These are phyloP conservation scores for Emmonsia crescens DNA, from an alignment of 2,329 filamentous ascomycete species.

Conservation along the genomic window DNA sequence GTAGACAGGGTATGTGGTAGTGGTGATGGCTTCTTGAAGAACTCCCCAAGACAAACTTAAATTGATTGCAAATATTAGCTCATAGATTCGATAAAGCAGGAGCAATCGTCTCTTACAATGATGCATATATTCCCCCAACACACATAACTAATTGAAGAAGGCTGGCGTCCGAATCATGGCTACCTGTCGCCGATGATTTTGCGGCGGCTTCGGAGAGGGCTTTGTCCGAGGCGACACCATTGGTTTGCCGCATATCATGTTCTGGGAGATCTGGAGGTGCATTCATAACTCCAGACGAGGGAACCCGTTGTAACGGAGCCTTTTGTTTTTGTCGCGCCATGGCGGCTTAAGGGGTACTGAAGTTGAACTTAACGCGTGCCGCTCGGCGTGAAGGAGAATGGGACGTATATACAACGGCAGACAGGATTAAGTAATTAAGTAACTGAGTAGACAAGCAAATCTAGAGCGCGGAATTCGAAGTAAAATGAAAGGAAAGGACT, in stretches of 20 bases:
- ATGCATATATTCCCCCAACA: conserved; percentile 91
- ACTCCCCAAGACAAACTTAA: conserved; percentile 83
- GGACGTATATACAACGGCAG: background rate
- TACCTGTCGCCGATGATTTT: conserved; percentile 17
- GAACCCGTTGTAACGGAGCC: conserved; percentile 51
- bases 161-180: conserved; percentile 40
- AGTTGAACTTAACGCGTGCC: background rate
- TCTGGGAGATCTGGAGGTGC: conserved; percentile 23
- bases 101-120: conserved; percentile 55
- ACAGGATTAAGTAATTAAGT: background rate
- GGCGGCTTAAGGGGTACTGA: background rate
- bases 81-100: background rate
- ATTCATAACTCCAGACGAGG: conserved; percentile 55
- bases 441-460: conserved; percentile 9
- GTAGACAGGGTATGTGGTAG: conserved; percentile 64
- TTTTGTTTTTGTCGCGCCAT: conserved; percentile 67
- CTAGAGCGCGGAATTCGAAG: background rate
- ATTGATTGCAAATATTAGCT: conserved; percentile 10
- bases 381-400: background rate
- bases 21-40: conserved; percentile 94
- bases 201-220: conserved; percentile 14
- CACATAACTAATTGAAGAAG: conserved; percentile 69
- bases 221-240: conserved; percentile 20
- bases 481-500: background rate
- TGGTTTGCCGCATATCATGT: conserved; percentile 18